Evolutionary conservation across 352 stramenopile species (phyloP).

Genomic region (Phytopythium mirpurense): DNA sequence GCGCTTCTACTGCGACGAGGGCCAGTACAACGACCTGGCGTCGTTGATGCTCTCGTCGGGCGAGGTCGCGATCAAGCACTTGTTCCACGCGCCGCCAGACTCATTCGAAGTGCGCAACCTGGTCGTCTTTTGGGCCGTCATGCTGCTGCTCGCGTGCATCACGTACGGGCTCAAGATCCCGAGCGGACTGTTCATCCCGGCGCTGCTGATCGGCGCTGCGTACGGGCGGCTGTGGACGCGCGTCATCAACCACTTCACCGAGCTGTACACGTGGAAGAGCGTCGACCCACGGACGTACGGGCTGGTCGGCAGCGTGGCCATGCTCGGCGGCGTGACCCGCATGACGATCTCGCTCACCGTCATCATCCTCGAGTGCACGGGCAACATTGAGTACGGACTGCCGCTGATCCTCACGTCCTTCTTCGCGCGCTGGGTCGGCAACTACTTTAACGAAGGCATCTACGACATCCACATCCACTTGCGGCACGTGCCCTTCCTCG

Average conservation of each 20-base stretch:
- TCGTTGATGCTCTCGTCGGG: constrained; percentile 93
- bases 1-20: constrained; percentile 92
- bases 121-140: constrained; percentile 68
- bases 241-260: constrained; percentile 81
- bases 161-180: constrained; percentile 97
- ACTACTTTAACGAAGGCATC: constrained; percentile 98
- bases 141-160: constrained; percentile 81
- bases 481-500: constrained; percentile 73
- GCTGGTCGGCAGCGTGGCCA: constrained; percentile 93
- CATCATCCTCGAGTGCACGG: constrained; percentile 97
- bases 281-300: constrained; percentile 91
- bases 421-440: constrained; percentile 95
- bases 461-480: constrained; percentile 99
- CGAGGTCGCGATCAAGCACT: constrained; percentile 92
- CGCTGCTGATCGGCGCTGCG: constrained; percentile 92
- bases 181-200: constrained; percentile 95
- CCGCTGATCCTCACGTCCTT: constrained; percentile 98
- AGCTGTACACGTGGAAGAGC: constrained; percentile 42
- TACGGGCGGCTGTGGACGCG: constrained; percentile 90
- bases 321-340: constrained; percentile 95
- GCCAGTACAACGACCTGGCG: constrained; percentile 97
- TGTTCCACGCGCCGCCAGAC: constrained; percentile 90
- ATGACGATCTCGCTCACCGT: constrained; percentile 99
- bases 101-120: constrained; percentile 74
- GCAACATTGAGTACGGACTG: constrained; percentile 97